These are phyloP conservation scores for Fulvia fulva DNA, from an alignment of 2,329 filamentous ascomycete genomes.

Conservation along the genomic window DNA sequence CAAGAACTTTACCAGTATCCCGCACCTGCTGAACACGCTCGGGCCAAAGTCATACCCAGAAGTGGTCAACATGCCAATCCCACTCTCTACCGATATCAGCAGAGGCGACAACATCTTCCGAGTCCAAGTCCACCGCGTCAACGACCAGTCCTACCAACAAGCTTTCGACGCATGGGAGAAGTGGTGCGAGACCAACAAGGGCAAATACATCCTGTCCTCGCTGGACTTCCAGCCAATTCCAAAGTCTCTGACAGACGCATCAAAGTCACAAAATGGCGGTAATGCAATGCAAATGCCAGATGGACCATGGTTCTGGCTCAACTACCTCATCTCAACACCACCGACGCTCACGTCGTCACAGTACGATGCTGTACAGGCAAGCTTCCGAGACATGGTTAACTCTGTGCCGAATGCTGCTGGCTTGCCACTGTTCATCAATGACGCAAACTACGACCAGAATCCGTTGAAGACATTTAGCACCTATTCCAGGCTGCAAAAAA, in stretches of 20 bases:
- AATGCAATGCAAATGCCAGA: slow-evolving; percentile 9
- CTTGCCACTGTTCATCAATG: slow-evolving; percentile 6
- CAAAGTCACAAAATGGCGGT: slow-evolving; percentile 1
- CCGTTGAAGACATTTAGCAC: slow-evolving; percentile 8
- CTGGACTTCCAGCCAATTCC: slow-evolving; percentile 8
- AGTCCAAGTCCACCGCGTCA: slow-evolving; percentile 30
- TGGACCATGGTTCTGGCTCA: slow-evolving; percentile 6
- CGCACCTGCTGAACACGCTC: slow-evolving; percentile 30
- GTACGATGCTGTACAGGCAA: slow-evolving; percentile 7
- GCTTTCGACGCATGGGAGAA: slow-evolving; percentile 28
- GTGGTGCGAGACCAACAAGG: slow-evolving; percentile 33
- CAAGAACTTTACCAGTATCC: slow-evolving; percentile 33
- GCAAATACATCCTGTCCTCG: slow-evolving; percentile 29
- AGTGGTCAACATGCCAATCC: slow-evolving; percentile 35
- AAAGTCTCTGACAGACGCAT: slow-evolving; percentile 4
- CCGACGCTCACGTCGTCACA: background rate
- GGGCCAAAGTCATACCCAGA: slow-evolving; percentile 31
- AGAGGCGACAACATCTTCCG: slow-evolving; percentile 36
- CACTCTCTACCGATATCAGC: slow-evolving; percentile 28
- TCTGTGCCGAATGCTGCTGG: background rate
- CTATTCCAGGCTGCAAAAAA: slow-evolving; percentile 1
- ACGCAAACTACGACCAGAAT: slow-evolving; percentile 5
- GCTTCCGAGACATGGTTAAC: slow-evolving; percentile 9
- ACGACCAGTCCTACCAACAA: slow-evolving; percentile 22
- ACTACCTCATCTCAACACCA: background rate